Evolutionary conservation across 2,329 filamentous ascomycete genomes (phyloP).

Genomic region (Xylaria sp.): DNA sequence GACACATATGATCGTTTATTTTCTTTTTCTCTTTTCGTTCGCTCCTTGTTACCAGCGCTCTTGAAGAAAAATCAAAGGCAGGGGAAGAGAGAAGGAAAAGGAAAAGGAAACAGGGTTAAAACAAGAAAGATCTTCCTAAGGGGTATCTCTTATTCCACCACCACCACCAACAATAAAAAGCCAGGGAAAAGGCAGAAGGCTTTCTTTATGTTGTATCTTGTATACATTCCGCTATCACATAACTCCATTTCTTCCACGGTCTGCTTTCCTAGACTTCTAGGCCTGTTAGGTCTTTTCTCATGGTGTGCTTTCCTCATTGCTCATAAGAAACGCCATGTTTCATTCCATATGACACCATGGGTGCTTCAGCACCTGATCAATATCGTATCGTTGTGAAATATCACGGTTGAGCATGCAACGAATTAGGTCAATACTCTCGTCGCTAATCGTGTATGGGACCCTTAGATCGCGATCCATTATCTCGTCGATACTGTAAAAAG

Average conservation of each 20-base stretch:
- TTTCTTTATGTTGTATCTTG: constrained; percentile 24
- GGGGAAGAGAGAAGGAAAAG: background rate
- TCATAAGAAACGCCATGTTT: constrained; percentile 13
- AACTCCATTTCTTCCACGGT: constrained; percentile 17
- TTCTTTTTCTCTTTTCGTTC: background rate
- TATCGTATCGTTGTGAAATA: constrained; percentile 83
- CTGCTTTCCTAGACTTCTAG: constrained; percentile 34
- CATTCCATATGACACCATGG: constrained; percentile 73
- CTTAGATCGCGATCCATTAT: constrained; percentile 97
- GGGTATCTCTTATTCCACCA: constrained; percentile 37
- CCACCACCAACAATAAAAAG: constrained; percentile 27
- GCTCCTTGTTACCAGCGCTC: background rate
- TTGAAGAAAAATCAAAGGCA: background rate
- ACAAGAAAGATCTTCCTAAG: constrained; percentile 16
- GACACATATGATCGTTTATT: background rate
- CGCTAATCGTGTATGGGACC: constrained; percentile 87
- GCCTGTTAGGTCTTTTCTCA: background rate
- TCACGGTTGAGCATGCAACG: constrained; percentile 92
- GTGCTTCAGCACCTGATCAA: constrained; percentile 87
- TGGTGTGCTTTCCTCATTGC: constrained; percentile 13
- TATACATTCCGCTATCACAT: constrained; percentile 26
- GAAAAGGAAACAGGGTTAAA: constrained; percentile 3
- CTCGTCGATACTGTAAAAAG: constrained; percentile 98
- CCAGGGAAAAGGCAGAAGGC: constrained; percentile 8
- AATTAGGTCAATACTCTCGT: constrained; percentile 92